Evolutionary conservation across 345 rosid species (phyloP), one percentile per base, ranked within the genome.

Genomic region (Boechera retrofracta): DNA sequence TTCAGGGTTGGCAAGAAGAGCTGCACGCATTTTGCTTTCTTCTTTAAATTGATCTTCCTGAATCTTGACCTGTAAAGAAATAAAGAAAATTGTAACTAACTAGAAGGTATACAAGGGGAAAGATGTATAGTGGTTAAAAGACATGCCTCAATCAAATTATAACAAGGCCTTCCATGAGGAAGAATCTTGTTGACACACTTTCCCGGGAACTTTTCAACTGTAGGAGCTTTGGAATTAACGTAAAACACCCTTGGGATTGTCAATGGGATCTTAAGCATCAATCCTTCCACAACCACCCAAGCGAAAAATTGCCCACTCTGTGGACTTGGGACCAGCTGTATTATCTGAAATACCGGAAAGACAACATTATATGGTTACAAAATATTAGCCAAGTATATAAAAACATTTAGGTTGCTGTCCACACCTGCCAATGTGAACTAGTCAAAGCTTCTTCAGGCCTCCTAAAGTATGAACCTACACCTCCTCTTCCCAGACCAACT

Each of bases 1-100:
- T 80, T 89, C 97, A 35, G 98, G 98, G 86, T 94, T 91, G 35
- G 97, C 92, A 66, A 92, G 90, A 76, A 94, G 97, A 65, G 98
- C 95, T 26, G 86, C 86, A 31, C 88, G 86, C 78, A 89, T 90
- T 79, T 85, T 90, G 83, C 86, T 84, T 81, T 90, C 96, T 38
- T 85, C 74, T 81, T 67, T 81, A 73, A 86, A 94, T 51, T 85
- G 89, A 67, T 85, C 92, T 86, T 92, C 98, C 58, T 88, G 91
- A 80, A 83, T 77, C 49, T 60, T 66, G 56, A 91, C 89, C 96
- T 88, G 82, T 82, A 18, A 67, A 72, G 71, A 65, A 61, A 32
- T 10, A 69, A 39, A 68, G 64, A 67, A 54, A 64, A 64, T 44
- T 49, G 66, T 72, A 54, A 29, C 64, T 56, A 58, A 52, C 59